phyloP scores from a whole-genome alignment of 164 flowering plant genomes.

The Echeveria elegans region DNA sequence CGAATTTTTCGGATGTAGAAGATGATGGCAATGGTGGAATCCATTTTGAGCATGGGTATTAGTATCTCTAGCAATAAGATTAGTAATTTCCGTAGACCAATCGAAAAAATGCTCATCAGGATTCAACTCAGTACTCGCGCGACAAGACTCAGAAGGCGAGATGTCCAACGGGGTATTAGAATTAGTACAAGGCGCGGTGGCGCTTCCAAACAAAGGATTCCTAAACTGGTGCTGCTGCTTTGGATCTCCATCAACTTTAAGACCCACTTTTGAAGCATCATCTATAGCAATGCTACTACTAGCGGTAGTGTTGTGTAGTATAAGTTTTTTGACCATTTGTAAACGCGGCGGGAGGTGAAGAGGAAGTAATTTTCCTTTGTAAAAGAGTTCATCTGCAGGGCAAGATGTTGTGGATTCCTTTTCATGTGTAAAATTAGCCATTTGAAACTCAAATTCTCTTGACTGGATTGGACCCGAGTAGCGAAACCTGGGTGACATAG shows the following conservation, averaged over 20 bases:
- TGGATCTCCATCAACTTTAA: too few relatives aligned
- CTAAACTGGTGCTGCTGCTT: slow-evolving; percentile 11
- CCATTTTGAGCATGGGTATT: too few relatives aligned
- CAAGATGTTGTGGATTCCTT: slow-evolving; percentile 39
- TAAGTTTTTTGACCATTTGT: slow-evolving; percentile 66
- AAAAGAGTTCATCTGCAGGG: slow-evolving; percentile 67
- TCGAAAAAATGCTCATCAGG: slow-evolving; percentile 60
- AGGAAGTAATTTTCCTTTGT: slow-evolving; percentile 62
- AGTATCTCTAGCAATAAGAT: slow-evolving; percentile 18
- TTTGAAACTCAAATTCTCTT: slow-evolving; percentile 89
- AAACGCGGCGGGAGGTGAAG: slow-evolving; percentile 80
- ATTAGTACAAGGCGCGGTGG: slow-evolving; percentile 11
- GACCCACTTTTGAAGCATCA: slow-evolving; percentile 11
- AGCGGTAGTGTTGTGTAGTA: slow-evolving; percentile 24
- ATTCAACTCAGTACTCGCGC: slow-evolving; percentile 51
- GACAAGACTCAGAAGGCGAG: slow-evolving; percentile 58
- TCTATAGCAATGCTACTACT: too few relatives aligned
- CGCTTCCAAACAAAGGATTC: slow-evolving; percentile 14
- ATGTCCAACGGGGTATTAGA: slow-evolving; percentile 34
- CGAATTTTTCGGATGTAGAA: slow-evolving; percentile 25
- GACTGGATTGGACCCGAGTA: slow-evolving; percentile 23
- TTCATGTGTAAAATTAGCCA: slow-evolving; percentile 38
- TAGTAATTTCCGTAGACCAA: slow-evolving; percentile 30
- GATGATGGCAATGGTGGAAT: not conserved
- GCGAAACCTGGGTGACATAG: slow-evolving; percentile 13